A percentile compares a stretch with the other conserved stretches of the same genome.
phyloP scores from a whole-genome alignment of 2,329 filamentous ascomycete genomes.

The Sporothrix schenckii region DNA sequence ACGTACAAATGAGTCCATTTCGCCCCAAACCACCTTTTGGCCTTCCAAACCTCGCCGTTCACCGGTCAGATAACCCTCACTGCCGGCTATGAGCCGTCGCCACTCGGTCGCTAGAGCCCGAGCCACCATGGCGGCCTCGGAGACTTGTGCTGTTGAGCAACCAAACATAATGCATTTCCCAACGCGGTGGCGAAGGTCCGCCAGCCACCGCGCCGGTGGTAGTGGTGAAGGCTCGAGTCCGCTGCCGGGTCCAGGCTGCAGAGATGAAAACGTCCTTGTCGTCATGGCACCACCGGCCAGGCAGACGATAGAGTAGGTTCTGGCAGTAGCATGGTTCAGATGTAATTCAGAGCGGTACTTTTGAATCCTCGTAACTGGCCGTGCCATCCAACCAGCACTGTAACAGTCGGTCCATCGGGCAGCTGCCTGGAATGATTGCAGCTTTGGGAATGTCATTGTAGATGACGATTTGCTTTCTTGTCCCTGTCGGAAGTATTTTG shows the following conservation, averaged over 20 bases:
- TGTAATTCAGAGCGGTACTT: neutral
- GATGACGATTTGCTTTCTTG: neutral
- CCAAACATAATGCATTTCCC: constrained; percentile 78
- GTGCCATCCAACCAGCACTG: neutral
- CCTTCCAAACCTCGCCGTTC: constrained; percentile 64
- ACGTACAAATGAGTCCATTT: constrained; percentile 67
- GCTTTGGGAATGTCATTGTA: neutral
- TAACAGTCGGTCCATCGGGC: neutral
- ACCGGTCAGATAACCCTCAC: constrained; percentile 73
- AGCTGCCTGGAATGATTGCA: neutral
- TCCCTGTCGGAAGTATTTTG: neutral
- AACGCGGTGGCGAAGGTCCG: constrained; percentile 66
- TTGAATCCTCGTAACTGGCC: neutral
- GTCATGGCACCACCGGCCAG: neutral
- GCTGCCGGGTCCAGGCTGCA: neutral
- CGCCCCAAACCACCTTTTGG: constrained; percentile 77
- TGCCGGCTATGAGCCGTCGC: constrained; percentile 71
- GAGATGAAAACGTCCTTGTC: neutral
- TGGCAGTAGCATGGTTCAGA: neutral
- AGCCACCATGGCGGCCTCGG: constrained; percentile 62
- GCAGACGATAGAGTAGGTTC: neutral
- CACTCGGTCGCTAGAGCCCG: constrained; percentile 65
- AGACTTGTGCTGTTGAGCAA: constrained; percentile 59
- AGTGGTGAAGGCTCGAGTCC: neutral
- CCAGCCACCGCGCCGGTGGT: constrained; percentile 62